Base-by-base conservation (phyloP, 768 basidiomycete genomes). In the Galerina marginata region DNA sequence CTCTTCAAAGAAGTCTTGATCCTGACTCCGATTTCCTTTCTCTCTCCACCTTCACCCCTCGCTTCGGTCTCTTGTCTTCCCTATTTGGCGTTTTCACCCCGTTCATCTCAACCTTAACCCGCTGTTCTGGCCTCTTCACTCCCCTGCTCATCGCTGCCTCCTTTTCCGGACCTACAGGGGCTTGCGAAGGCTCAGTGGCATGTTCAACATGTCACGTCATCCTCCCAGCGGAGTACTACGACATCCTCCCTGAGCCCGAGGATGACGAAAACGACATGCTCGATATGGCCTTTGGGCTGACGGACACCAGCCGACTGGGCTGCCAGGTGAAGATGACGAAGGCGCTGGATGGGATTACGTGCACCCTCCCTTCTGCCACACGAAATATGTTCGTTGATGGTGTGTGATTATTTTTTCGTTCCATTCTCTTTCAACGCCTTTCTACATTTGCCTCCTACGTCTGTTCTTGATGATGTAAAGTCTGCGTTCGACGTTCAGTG, bases 231-330 rank as follows among this genome's bases (percentile, higher is more conserved):
- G 88, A 95, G 68, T 81, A 88, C 61, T 98, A 95, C 72, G 93
- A 98, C 73, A 72, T 84, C 48, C 83, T 99, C 2, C 90, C 93
- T 1, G 96, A 99, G 69, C 96, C 96, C 4, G 92, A 92, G 56
- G 96, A 99, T 65, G 96, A 99, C 71, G 96, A 99, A 77, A 99
- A 98, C 69, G 96, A 95, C 68, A 95, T 96, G 94, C 84, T 99
- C 40, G 96, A 98, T 74, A 93, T 99, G 84, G 96, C 96, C 3
- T 99, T 98, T 68, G 97, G 94, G 0, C 81, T 99, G 54, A 96
- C 95, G 0, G 96, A 98, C 69, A 98, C 96, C 66, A 96, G 91
- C 62, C 80, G 88, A 9, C 76, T 93, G 16, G 91, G 91, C 0
- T 92, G 91, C 69, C 91, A 92, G 71, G 89, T 92, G 23, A 72